Percentiles rank a stretch among this genome's conserved stretches.
Conservation (phyloP, 805 yeast species). For the Cyberlindnera misumaiensis region DNA sequence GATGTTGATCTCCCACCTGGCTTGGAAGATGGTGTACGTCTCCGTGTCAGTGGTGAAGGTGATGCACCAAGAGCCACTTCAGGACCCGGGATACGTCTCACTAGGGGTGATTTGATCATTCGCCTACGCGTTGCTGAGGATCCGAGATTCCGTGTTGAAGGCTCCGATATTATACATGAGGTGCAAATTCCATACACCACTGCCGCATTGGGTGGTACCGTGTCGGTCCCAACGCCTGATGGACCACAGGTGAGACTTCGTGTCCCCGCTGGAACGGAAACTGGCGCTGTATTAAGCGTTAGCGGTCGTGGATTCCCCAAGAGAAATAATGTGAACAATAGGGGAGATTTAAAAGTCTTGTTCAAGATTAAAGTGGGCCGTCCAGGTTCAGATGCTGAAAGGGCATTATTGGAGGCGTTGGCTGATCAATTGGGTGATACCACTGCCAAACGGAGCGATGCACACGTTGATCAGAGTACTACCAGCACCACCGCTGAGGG, state of each 20-base stretch:
- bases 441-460: conserved; percentile 57
- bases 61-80: conserved; percentile 77
- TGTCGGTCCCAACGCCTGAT: conserved; percentile 85
- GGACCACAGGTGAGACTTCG: conserved; percentile 71
- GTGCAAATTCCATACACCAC: conserved; percentile 86
- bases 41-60: conserved; percentile 84
- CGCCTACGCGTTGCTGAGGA: conserved; percentile 76
- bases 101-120: conserved; percentile 84
- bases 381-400: conserved; percentile 79
- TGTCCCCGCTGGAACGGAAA: conserved; percentile 79
- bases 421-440: conserved; percentile 86
- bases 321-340: conserved; percentile 39
- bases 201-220: conserved; percentile 90
- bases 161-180: conserved; percentile 57
- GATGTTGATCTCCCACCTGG: conserved; percentile 86
- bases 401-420: conserved; percentile 83
- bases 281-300: conserved; percentile 64
- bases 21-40: conserved; percentile 74
- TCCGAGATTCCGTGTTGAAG: conserved; percentile 57
- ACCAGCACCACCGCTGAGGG: not conserved
- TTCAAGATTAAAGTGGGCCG: conserved; percentile 64
- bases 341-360: conserved; percentile 78
- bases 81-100: conserved; percentile 59
- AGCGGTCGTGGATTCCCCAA: conserved; percentile 87
- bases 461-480: conserved; percentile 11